Percentiles rank a stretch among this genome's conserved stretches.
Evolutionary conservation across 176 grass and related monocot genomes (phyloP).

Genomic region (Avena eriantha): DNA sequence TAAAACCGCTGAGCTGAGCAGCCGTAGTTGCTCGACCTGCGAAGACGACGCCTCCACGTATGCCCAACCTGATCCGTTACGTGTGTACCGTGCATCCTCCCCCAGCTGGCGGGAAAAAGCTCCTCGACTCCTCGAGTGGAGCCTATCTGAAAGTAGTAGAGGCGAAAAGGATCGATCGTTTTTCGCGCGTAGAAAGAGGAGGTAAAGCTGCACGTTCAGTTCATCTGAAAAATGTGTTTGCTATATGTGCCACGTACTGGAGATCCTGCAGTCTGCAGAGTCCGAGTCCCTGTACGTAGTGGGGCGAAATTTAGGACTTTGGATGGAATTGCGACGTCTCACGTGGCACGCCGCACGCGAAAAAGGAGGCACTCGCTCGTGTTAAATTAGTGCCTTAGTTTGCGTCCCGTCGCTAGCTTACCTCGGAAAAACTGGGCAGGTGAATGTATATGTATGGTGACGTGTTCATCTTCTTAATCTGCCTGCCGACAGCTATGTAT

Average conservation of each 20-base stretch:
- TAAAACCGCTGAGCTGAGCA: too few relatives aligned
- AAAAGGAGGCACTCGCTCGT: not conserved
- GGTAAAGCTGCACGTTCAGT: not conserved
- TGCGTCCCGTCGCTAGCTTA: not conserved
- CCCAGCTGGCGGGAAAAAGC: not conserved
- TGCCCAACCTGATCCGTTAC: too few relatives aligned
- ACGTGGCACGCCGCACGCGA: not conserved
- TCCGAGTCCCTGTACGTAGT: not conserved
- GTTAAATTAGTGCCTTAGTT: not conserved
- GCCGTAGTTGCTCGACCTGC: too few relatives aligned
- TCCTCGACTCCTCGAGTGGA: not conserved
- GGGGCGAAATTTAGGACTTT: not conserved
- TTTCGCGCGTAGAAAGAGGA: not conserved
- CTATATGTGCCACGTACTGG: not conserved
- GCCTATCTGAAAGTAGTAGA: slow-evolving; percentile 16
- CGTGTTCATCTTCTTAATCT: not conserved
- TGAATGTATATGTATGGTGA: not conserved
- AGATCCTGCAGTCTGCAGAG: not conserved
- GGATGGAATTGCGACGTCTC: not conserved
- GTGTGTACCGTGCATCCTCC: not conserved
- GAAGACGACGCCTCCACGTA: too few relatives aligned
- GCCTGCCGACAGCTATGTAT: not conserved
- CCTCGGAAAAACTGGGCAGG: not conserved
- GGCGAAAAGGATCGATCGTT: slow-evolving; percentile 6
- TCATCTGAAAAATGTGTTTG: slow-evolving; percentile 15